Evolutionary conservation across 2,329 filamentous ascomycete genomes (phyloP).

Genomic region (Beauveria australis): DNA sequence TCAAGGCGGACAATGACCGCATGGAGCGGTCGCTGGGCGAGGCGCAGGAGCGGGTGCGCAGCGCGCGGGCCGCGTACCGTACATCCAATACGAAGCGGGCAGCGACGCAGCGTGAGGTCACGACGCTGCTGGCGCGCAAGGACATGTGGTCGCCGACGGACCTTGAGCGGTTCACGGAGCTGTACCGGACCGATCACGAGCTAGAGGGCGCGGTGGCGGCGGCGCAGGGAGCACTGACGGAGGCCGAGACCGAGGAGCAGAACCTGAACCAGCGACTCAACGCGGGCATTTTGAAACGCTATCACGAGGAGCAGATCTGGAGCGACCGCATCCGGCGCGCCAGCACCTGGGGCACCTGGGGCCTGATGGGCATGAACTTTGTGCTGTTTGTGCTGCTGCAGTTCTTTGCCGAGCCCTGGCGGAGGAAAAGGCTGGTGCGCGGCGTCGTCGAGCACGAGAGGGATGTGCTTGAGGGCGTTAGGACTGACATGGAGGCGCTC

Average conservation of each 20-base stretch:
- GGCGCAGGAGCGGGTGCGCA: constrained; percentile 58
- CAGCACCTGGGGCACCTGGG: constrained; percentile 98
- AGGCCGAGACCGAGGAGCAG: constrained; percentile 73
- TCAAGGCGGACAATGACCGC: constrained; percentile 68
- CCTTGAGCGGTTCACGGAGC: constrained; percentile 85
- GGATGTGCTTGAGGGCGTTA: constrained; percentile 42
- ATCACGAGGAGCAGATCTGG: constrained; percentile 99
- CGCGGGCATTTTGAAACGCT: constrained; percentile 76
- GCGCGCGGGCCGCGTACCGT: constrained; percentile 69
- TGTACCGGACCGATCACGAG: constrained; percentile 87
- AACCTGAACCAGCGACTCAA: constrained; percentile 67
- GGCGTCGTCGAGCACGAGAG: constrained; percentile 76
- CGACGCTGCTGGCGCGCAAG: constrained; percentile 85
- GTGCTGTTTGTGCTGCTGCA: constrained; percentile 79
- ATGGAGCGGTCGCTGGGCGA: constrained; percentile 52
- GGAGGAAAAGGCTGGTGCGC: constrained; percentile 68
- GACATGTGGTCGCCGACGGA: constrained; percentile 82
- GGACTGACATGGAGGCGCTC: constrained; percentile 30
- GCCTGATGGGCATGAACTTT: constrained; percentile 94
- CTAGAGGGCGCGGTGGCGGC: constrained; percentile 77
- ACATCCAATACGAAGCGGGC: constrained; percentile 75
- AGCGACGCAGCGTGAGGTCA: constrained; percentile 91
- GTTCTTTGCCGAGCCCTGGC: constrained; percentile 89
- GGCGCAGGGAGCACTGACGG: constrained; percentile 62
- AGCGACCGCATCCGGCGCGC: constrained; percentile 93